Evolutionary conservation across 768 basidiomycete species (phyloP).

Genomic region (Leccinum incarnatum): DNA sequence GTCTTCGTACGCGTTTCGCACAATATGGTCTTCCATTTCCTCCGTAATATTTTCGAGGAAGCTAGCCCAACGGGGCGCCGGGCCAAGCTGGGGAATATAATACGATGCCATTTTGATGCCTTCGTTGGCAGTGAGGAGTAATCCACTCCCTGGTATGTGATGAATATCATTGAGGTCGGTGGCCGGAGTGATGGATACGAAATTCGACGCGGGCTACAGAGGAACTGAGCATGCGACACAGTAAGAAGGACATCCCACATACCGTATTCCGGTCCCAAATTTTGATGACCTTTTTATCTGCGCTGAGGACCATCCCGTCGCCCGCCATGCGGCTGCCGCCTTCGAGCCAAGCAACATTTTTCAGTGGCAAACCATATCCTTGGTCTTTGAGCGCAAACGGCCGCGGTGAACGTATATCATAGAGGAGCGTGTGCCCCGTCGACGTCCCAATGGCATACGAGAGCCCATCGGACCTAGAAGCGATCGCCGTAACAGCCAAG

Average conservation of each 20-base stretch:
- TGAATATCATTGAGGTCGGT: constrained; percentile 88
- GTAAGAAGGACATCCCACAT: constrained; percentile 29
- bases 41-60: constrained; percentile 99
- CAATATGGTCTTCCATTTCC: constrained; percentile 90
- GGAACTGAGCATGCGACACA: constrained; percentile 1
- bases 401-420: constrained; percentile 83
- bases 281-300: constrained; percentile 96
- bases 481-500: constrained; percentile 76
- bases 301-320: constrained; percentile 84
- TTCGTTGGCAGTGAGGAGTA: constrained; percentile 92
- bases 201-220: constrained; percentile 74
- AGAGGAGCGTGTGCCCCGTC: constrained; percentile 90
- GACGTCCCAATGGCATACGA: constrained; percentile 94
- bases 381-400: constrained; percentile 93
- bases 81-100: constrained; percentile 94
- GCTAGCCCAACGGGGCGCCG: constrained; percentile 94
- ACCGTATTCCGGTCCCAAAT: constrained; percentile 90
- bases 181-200: constrained; percentile 89
- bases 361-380: constrained; percentile 90
- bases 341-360: constrained; percentile 85
- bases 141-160: constrained; percentile 83
- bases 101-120: constrained; percentile 94
- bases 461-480: constrained; percentile 84
- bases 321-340: constrained; percentile 82
- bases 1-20: constrained; percentile 84